phyloP scores from a whole-genome alignment of 768 basidiomycete genomes.

The Kwoniella europaea region DNA sequence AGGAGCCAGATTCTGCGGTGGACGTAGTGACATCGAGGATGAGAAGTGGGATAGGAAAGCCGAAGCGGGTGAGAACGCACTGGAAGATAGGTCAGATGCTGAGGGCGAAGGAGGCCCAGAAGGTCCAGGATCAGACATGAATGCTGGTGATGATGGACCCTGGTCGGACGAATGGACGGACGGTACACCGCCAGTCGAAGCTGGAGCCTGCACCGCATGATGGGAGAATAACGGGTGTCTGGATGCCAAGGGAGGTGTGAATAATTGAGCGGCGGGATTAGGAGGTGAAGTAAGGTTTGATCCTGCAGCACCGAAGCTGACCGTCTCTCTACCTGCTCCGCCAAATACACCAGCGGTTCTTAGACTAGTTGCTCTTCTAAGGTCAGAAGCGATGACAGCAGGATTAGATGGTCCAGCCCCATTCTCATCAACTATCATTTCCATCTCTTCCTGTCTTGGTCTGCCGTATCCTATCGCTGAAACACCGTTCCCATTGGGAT shows the following conservation, averaged over 20 bases:
- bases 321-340: slow-evolving; percentile 17
- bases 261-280: neutral
- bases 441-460: slow-evolving; percentile 6
- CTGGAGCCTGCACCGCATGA: slow-evolving; percentile 39
- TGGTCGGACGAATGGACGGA: slow-evolving; percentile 19
- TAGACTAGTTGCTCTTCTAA: slow-evolving; percentile 29
- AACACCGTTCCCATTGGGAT: neutral
- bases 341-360: slow-evolving; percentile 27
- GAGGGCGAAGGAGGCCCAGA: slow-evolving; percentile 47
- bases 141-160: slow-evolving; percentile 17
- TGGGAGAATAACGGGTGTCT: slow-evolving; percentile 54
- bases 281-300: slow-evolving; percentile 29
- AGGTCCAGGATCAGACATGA: slow-evolving; percentile 40
- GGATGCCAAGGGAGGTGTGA: slow-evolving; percentile 47
- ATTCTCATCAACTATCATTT: neutral
- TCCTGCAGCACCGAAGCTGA: slow-evolving; percentile 41
- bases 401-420: slow-evolving; percentile 13
- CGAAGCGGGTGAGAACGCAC: slow-evolving; percentile 56
- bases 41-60: slow-evolving; percentile 56
- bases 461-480: slow-evolving; percentile 14
- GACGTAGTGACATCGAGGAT: slow-evolving; percentile 32
- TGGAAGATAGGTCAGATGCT: slow-evolving; percentile 29
- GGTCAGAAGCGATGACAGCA: slow-evolving; percentile 2
- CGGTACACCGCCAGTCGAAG: slow-evolving; percentile 16
- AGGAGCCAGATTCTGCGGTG: slow-evolving; percentile 34